A percentile compares a stretch with the other conserved stretches of the same genome.
phyloP scores from a whole-genome alignment of 2,329 filamentous ascomycete genomes.

The Xylaria multiplex region DNA sequence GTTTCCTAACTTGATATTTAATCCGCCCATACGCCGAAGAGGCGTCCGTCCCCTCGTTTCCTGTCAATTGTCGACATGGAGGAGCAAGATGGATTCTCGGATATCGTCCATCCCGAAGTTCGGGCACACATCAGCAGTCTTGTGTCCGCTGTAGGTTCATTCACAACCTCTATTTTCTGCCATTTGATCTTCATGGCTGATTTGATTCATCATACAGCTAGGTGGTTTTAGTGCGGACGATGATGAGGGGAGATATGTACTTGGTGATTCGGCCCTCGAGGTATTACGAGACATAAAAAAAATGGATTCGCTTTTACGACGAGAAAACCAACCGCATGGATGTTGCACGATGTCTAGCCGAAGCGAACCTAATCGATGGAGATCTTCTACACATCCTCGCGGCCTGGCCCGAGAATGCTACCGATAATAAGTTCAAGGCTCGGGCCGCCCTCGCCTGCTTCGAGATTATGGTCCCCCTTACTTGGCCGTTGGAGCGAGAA shows the following conservation, averaged over 20 bases:
- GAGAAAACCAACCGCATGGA: conserved; percentile 94
- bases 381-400: conserved; percentile 91
- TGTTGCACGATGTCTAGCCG: conserved; percentile 89
- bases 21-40: conserved; percentile 34
- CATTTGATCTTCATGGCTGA: conserved; percentile 18
- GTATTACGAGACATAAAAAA: conserved; percentile 90
- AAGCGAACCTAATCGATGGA: conserved; percentile 89
- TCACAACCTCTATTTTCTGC: conserved; percentile 1
- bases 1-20: conserved; percentile 30
- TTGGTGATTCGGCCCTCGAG: conserved; percentile 92
- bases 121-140: conserved; percentile 93
- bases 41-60: conserved; percentile 35
- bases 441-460: conserved; percentile 86
- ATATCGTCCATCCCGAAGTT: conserved; percentile 88
- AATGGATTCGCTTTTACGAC: conserved; percentile 95
- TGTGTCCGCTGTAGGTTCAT: conserved; percentile 81
- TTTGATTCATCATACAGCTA: conserved; percentile 65
- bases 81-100: conserved; percentile 59
- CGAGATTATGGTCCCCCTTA: conserved; percentile 90
- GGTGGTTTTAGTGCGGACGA: conserved; percentile 83
- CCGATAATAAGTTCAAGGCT: conserved; percentile 78
- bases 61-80: conserved; percentile 59
- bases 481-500: conserved; percentile 89
- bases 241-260: conserved; percentile 82
- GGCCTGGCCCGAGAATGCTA: conserved; percentile 77